phyloP scores from a whole-genome alignment of 805 yeast genomes.

The Teunomyces tritomae region DNA sequence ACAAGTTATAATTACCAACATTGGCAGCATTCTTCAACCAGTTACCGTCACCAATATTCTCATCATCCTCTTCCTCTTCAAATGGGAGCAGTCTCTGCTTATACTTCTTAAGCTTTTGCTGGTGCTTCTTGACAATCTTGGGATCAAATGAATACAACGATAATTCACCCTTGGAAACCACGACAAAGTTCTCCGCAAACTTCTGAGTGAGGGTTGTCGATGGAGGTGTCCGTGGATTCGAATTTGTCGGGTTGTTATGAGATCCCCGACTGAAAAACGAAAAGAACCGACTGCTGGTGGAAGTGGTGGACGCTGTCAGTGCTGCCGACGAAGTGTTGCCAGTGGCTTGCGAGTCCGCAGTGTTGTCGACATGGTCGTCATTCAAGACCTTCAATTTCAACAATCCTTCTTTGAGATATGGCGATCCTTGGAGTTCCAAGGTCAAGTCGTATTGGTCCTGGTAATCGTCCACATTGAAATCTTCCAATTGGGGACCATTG shows the following conservation, averaged over 20 bases:
- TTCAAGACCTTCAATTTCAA: slow-evolving; percentile 41
- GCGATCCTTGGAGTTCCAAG: slow-evolving; percentile 68
- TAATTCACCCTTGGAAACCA: slow-evolving; percentile 65
- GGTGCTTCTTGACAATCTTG: slow-evolving; percentile 40
- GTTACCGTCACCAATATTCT: slow-evolving; percentile 57
- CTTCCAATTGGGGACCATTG: slow-evolving; percentile 23
- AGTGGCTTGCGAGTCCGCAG: slow-evolving; percentile 5
- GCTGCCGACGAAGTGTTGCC: slow-evolving; percentile 15
- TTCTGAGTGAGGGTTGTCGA: slow-evolving; percentile 16
- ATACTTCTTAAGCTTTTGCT: slow-evolving; percentile 23
- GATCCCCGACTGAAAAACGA: slow-evolving; percentile 23
- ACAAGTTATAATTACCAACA: slow-evolving; percentile 50
- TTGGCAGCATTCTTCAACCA: slow-evolving; percentile 65
- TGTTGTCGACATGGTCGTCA: slow-evolving; percentile 36
- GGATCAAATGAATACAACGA: slow-evolving; percentile 55
- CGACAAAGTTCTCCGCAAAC: slow-evolving; percentile 53
- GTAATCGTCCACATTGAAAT: slow-evolving; percentile 38
- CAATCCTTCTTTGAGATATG: slow-evolving; percentile 76
- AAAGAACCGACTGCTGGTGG: slow-evolving; percentile 20
- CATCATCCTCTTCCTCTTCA: slow-evolving; percentile 23
- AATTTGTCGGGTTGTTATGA: not conserved
- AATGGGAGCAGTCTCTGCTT: slow-evolving; percentile 19
- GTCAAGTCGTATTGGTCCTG: slow-evolving; percentile 55
- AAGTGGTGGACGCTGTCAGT: slow-evolving; percentile 9
- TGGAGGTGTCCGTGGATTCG: slow-evolving; percentile 1